Evolutionary conservation across 805 yeast genomes (phyloP).

Genomic region (Lachancea sp.): DNA sequence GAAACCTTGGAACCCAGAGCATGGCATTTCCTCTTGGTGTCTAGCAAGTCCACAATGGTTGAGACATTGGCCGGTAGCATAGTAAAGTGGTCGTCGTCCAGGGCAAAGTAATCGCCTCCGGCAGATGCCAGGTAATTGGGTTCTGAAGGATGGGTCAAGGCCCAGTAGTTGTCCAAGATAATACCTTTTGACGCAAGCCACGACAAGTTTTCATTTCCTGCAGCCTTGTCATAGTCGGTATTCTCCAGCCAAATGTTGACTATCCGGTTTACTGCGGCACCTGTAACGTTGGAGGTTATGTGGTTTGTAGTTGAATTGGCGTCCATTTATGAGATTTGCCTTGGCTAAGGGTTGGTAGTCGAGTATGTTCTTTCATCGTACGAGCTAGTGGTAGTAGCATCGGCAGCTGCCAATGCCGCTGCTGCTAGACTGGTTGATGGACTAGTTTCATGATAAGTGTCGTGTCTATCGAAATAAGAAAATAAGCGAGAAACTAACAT

Average conservation of each 20-base stretch:
- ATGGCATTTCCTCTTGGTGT: constrained; percentile 45
- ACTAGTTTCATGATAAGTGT: constrained; percentile 3
- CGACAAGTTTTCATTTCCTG: constrained; percentile 38
- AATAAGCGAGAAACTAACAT: neutral
- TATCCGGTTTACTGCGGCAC: constrained; percentile 37
- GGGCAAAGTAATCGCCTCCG: constrained; percentile 47
- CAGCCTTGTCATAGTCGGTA: constrained; percentile 47
- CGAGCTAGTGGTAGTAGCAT: constrained; percentile 1
- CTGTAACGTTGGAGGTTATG: constrained; percentile 34
- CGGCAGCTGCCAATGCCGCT: constrained; percentile 3
- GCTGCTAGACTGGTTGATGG: neutral
- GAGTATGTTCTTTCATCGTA: constrained; percentile 24
- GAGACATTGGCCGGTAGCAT: constrained; percentile 42
- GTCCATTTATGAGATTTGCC: constrained; percentile 33
- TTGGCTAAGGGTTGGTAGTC: constrained; percentile 29
- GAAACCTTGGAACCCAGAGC: constrained; percentile 46
- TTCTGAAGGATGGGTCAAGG: constrained; percentile 48
- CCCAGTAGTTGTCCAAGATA: constrained; percentile 45
- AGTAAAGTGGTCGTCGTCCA: constrained; percentile 41
- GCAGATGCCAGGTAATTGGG: constrained; percentile 47
- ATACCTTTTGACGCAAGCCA: constrained; percentile 41
- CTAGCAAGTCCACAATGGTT: constrained; percentile 43
- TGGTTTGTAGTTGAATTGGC: constrained; percentile 31
- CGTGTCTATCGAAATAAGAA: neutral
- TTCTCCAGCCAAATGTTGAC: constrained; percentile 45